These are phyloP conservation scores for Aspergillus novofumigatus DNA, from an alignment of 2,329 filamentous ascomycete species.

Conservation along the genomic window DNA sequence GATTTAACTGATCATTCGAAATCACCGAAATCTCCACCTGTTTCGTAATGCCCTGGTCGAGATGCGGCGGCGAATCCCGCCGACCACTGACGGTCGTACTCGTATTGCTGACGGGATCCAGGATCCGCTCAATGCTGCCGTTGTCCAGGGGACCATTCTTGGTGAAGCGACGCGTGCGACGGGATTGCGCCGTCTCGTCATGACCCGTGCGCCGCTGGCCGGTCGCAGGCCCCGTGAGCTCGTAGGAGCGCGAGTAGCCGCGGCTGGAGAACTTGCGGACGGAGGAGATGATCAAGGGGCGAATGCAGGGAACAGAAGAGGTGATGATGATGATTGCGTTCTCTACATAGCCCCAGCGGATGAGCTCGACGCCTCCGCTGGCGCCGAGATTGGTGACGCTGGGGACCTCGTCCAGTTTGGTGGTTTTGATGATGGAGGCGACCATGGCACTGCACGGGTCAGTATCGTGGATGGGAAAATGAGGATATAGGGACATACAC, in stretches of 20 bases:
- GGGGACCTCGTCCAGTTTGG: constrained; percentile 22
- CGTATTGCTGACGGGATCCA: constrained; percentile 12
- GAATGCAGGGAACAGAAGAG: constrained; percentile 28
- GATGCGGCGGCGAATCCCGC: constrained; percentile 6
- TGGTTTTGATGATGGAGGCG: constrained; percentile 31
- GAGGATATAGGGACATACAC: constrained; percentile 14
- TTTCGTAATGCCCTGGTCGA: constrained; percentile 22
- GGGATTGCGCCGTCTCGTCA: constrained; percentile 16
- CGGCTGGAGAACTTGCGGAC: constrained; percentile 27
- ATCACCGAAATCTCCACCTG: constrained; percentile 25
- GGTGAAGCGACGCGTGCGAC: constrained; percentile 9
- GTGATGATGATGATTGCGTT: constrained; percentile 29
- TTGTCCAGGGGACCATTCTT: constrained; percentile 14
- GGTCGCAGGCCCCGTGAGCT: constrained; percentile 22
- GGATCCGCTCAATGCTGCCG: constrained; percentile 24
- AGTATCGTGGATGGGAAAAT: neutral
- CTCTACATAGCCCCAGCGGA: constrained; percentile 29
- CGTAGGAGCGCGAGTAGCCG: constrained; percentile 22
- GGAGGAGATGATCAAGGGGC: constrained; percentile 27
- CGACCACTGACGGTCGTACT: constrained; percentile 8
- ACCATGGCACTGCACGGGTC: constrained; percentile 22
- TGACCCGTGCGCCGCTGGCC: constrained; percentile 12
- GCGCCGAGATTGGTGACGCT: constrained; percentile 25
- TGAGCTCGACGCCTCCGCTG: constrained; percentile 21
- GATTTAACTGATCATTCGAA: constrained; percentile 2